phyloP scores from a whole-genome alignment of 129 eudicot genomes.

The Flaveria robusta region DNA sequence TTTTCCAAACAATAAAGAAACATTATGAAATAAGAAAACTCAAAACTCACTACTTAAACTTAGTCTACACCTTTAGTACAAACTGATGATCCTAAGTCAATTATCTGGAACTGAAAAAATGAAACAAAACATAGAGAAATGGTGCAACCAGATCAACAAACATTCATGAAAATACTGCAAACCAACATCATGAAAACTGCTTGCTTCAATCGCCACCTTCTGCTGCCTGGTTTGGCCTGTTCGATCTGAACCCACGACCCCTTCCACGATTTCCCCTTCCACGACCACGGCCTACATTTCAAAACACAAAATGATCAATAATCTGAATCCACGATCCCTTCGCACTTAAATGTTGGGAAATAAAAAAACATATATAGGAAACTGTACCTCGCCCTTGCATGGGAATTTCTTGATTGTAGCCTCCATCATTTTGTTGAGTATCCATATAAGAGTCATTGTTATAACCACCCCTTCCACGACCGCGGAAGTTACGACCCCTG shows the following conservation, averaged over 20 bases:
- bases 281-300: conserved; percentile 97
- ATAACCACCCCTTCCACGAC: conserved; percentile 89
- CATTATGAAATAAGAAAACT: conserved; percentile 30
- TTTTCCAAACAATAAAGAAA: conserved; percentile 28
- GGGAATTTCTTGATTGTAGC: conserved; percentile 72
- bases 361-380: not conserved
- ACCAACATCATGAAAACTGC: conserved; percentile 6
- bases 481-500: conserved; percentile 72
- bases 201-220: conserved; percentile 47
- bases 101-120: conserved; percentile 32
- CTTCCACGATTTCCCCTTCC: conserved; percentile 76
- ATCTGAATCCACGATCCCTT: too few species aligned
- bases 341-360: not conserved
- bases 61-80: conserved; percentile 61
- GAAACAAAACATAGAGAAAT: conserved; percentile 35
- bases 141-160: conserved; percentile 42
- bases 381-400: conserved; percentile 46
- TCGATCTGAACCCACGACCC: conserved; percentile 71
- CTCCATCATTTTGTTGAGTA: conserved; percentile 61
- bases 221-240: conserved; percentile 48
- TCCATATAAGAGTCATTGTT: conserved; percentile 57
- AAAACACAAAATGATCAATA: too few species aligned
- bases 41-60: conserved; percentile 38
- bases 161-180: conserved; percentile 33
- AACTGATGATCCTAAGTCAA: conserved; percentile 41